Evolutionary conservation across 352 stramenopile genomes (phyloP).

Genomic region (Phytophthora pluvialis): DNA sequence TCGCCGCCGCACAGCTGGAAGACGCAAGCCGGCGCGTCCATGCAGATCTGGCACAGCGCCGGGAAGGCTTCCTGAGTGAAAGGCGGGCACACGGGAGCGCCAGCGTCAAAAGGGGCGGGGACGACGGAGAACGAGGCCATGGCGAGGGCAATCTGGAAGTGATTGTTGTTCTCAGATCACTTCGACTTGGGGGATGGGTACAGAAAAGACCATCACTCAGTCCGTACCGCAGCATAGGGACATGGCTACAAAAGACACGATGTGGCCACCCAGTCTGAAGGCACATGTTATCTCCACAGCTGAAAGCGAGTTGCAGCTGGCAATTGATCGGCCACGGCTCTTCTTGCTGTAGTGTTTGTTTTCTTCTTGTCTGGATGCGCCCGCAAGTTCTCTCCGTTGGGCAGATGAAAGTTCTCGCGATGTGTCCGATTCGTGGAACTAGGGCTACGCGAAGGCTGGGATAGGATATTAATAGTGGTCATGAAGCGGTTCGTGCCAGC

Average conservation of each 20-base stretch:
- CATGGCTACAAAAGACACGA: not conserved
- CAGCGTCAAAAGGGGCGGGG: slow-evolving; percentile 14
- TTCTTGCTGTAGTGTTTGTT: too few relatives aligned
- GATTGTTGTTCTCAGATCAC: not conserved
- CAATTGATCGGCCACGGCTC: too few relatives aligned
- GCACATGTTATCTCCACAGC: too few relatives aligned
- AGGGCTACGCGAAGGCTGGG: too few relatives aligned
- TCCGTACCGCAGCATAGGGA: not conserved
- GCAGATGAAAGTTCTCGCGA: too few relatives aligned
- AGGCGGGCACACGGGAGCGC: not conserved
- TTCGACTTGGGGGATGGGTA: slow-evolving; percentile 1
- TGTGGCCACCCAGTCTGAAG: not conserved
- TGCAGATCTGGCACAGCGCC: slow-evolving; percentile 64
- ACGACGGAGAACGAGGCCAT: slow-evolving; percentile 4
- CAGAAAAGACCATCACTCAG: slow-evolving; percentile 6
- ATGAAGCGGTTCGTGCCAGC: too few relatives aligned
- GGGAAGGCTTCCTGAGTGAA: slow-evolving; percentile 34
- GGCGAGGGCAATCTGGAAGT: slow-evolving; percentile 1
- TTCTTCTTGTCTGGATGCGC: too few relatives aligned
- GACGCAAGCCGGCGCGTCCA: slow-evolving; percentile 53
- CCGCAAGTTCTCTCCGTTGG: too few relatives aligned
- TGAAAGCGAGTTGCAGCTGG: too few relatives aligned
- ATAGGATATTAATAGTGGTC: too few relatives aligned
- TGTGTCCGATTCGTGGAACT: too few relatives aligned
- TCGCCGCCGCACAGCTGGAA: slow-evolving; percentile 45